A percentile compares a stretch with the other conserved stretches of the same genome.
phyloP scores from a whole-genome alignment of 441 rosid species.

The Syzygium syzygioides region DNA sequence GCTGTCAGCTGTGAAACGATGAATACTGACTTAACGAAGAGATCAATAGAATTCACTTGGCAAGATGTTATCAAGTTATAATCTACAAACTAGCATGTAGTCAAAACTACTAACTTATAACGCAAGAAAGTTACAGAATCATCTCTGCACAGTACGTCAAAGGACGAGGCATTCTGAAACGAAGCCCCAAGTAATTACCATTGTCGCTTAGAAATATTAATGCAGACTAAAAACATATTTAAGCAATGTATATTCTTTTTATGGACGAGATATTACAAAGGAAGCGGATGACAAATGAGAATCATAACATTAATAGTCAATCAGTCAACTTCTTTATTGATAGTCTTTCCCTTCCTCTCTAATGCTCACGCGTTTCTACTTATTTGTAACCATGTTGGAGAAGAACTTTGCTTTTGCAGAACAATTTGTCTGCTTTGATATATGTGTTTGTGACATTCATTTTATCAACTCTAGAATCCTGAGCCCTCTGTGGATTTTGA shows the following conservation, averaged over 20 bases:
- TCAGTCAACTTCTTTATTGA: neutral
- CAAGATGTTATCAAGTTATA: neutral
- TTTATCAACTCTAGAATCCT: slow-evolving; percentile 52
- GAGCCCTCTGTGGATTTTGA: slow-evolving; percentile 89
- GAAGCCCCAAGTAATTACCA: neutral
- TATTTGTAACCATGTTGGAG: neutral
- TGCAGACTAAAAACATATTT: neutral
- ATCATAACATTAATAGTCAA: neutral
- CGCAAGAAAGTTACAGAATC: neutral
- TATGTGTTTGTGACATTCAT: neutral
- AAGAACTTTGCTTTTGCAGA: neutral
- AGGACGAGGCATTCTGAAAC: neutral
- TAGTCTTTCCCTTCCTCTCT: neutral
- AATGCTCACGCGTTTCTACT: neutral
- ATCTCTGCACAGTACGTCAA: neutral
- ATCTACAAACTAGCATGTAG: neutral
- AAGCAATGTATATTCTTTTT: neutral
- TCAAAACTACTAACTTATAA: neutral
- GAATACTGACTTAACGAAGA: neutral
- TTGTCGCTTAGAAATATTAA: neutral
- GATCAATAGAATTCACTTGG: neutral
- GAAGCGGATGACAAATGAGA: neutral
- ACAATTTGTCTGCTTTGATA: neutral
- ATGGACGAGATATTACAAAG: neutral
- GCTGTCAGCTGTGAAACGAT: neutral